phyloP scores from a whole-genome alignment of 495 filamentous ascomycete species.

The Penicillium salamii region DNA sequence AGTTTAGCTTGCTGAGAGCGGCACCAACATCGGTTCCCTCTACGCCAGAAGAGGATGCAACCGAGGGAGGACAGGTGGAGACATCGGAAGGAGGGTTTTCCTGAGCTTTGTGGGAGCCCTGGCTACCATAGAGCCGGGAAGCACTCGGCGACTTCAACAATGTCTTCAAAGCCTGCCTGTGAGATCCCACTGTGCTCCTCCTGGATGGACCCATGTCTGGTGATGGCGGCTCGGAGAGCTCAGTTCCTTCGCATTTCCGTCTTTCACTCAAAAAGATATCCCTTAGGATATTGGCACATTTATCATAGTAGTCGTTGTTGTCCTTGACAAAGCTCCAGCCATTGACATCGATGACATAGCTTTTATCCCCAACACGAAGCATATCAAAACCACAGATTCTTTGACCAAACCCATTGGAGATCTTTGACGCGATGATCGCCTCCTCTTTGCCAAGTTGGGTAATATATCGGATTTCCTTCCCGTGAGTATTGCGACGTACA shows the following conservation, averaged over 20 bases:
- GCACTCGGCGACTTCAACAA: slow-evolving; percentile 66
- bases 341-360: slow-evolving; percentile 98
- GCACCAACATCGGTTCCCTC: slow-evolving; percentile 32
- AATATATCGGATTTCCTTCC: slow-evolving; percentile 95
- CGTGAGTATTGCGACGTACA: slow-evolving; percentile 91
- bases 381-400: slow-evolving; percentile 96
- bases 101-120: slow-evolving; percentile 35
- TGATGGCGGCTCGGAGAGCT: slow-evolving; percentile 29
- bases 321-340: slow-evolving; percentile 99
- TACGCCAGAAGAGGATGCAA: slow-evolving; percentile 49
- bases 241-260: slow-evolving; percentile 48
- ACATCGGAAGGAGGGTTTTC: slow-evolving; percentile 42
- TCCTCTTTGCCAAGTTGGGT: slow-evolving; percentile 81
- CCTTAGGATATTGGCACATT: slow-evolving; percentile 77
- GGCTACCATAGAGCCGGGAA: slow-evolving; percentile 53
- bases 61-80: slow-evolving; percentile 39
- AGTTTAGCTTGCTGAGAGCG: slow-evolving; percentile 15
- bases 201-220: slow-evolving; percentile 30
- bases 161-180: slow-evolving; percentile 51
- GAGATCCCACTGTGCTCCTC: slow-evolving; percentile 31
- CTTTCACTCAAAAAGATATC: slow-evolving; percentile 83
- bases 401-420: slow-evolving; percentile 90
- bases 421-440: slow-evolving; percentile 79
- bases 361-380: slow-evolving; percentile 79
- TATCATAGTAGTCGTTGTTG: slow-evolving; percentile 97